Percentiles rank a stretch among this genome's conserved stretches.
Evolutionary conservation across 257 asterid species (phyloP).

Genomic region (Perilla frutescens): DNA sequence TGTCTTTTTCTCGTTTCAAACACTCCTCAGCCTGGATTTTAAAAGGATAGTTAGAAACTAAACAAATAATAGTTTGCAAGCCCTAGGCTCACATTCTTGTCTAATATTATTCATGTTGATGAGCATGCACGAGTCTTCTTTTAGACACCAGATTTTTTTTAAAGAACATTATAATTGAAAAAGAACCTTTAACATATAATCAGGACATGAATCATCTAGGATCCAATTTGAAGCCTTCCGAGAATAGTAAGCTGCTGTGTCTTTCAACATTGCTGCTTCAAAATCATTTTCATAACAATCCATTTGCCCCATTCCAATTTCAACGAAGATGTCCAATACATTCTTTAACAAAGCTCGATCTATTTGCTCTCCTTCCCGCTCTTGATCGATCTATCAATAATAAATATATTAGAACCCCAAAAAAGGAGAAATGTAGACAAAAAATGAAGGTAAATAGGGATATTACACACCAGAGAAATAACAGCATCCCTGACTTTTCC

Average conservation of each 20-base stretch:
- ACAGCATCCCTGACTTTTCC: conserved; percentile 94
- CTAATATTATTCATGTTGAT: not conserved
- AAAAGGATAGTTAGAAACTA: conserved; percentile 31
- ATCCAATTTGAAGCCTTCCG: conserved; percentile 99
- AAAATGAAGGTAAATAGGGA: conserved; percentile 14
- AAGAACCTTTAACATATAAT: conserved; percentile 82
- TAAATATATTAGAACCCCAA: conserved; percentile 22
- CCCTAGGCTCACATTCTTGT: conserved; percentile 6
- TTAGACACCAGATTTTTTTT: not conserved
- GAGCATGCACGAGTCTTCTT: not conserved
- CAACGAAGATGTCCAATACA: conserved; percentile 93
- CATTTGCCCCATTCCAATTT: conserved; percentile 98
- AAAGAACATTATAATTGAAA: not conserved
- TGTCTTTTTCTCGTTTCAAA: conserved; percentile 85
- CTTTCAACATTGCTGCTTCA: conserved; percentile 84
- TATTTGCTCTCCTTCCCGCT: conserved; percentile 98
- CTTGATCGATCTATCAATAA: conserved; percentile 78
- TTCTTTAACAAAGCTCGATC: conserved; percentile 92
- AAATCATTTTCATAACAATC: conserved; percentile 82
- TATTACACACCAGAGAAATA: conserved; percentile 76
- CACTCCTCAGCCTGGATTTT: conserved; percentile 86
- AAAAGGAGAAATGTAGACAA: conserved; percentile 7
- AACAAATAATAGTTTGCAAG: not conserved
- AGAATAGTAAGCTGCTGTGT: conserved; percentile 93
- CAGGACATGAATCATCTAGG: conserved; percentile 97